Conservation (phyloP, 106 monocot species). For the Agapanthus africanus region DNA sequence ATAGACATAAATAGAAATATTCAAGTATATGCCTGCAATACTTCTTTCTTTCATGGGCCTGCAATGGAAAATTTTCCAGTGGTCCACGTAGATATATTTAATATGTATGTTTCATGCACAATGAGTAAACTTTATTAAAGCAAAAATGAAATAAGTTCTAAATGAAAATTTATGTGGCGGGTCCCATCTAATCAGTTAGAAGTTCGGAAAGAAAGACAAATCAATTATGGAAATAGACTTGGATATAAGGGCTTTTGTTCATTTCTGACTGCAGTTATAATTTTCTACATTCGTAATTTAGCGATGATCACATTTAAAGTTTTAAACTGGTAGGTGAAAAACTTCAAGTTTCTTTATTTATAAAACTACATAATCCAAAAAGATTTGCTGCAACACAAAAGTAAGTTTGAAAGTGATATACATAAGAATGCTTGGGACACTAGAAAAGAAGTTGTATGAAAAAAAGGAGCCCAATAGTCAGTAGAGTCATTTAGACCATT, state of each 20-base stretch:
- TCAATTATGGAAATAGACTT: neutral
- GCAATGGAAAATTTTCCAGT: neutral
- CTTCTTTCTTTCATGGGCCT: neutral
- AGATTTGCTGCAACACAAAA: neutral
- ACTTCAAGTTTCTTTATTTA: neutral
- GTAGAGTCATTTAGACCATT: too few relatives aligned
- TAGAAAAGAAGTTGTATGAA: too few relatives aligned
- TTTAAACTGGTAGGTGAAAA: neutral
- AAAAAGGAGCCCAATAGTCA: neutral
- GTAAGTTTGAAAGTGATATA: too few relatives aligned
- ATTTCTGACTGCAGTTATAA: neutral
- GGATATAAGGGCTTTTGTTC: neutral
- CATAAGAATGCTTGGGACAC: too few relatives aligned
- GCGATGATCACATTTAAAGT: neutral
- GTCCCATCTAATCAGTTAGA: neutral
- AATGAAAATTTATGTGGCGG: neutral
- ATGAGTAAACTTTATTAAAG: neutral
- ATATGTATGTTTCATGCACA: neutral
- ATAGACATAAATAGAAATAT: neutral
- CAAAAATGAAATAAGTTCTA: neutral
- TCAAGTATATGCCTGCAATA: neutral
- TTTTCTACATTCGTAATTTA: neutral
- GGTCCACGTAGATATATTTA: too few relatives aligned
- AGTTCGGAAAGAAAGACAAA: neutral
- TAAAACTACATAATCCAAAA: neutral